Evolutionary conservation across 1,139 yeast genomes (phyloP), one percentile per base, ranked within the genome.

Genomic region (Blastobotrys capitulatus): DNA sequence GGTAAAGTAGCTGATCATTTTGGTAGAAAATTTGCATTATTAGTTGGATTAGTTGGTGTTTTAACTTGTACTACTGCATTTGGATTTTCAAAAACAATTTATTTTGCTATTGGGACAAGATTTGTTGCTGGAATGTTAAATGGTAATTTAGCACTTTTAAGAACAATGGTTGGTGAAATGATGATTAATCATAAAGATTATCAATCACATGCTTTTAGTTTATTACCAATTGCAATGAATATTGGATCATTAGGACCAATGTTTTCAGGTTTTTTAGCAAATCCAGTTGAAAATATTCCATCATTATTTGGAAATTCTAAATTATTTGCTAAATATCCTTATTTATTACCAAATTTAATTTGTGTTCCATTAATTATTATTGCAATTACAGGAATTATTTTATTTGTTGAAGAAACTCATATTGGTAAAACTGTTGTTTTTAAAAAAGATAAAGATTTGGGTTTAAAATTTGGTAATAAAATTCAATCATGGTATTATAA

Each of bases 351-450:
- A 12, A 82, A 81, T 58, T 59, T 82, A 16, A 77, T 77, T 13
- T 80, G 82, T n/a, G 73, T 80, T 3, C 47, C 65, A 1, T 45
- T 64, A 31, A 45, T 62, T 18, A 25, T 61, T 15, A 44, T 68
- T 39, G 74, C 80, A 26, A 56, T 76, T 34, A 32, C 70, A 1
- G 54, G 69, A 37, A 78, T 67, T 13, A 60, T 73, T 36, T 69
- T 82, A 37, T 80, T 80, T 58, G 61, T 81, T 34, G 83, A 80
- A 60, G 87, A 82, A 61, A 79, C 86, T 1, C 78, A 76, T 56
- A 73, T 67, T 20, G 59, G 64, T 35, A 64, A 50, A 60, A 67
- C 48, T 63, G 73, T 38, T 79, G 75, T 63, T 54, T 60, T 53
- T 79, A 83, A 16, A 58, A 77, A 18, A 77, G 71, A 38, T 34